These are phyloP conservation scores for Lentinula edodes DNA, from an alignment of 768 basidiomycete species.

Conservation along the genomic window DNA sequence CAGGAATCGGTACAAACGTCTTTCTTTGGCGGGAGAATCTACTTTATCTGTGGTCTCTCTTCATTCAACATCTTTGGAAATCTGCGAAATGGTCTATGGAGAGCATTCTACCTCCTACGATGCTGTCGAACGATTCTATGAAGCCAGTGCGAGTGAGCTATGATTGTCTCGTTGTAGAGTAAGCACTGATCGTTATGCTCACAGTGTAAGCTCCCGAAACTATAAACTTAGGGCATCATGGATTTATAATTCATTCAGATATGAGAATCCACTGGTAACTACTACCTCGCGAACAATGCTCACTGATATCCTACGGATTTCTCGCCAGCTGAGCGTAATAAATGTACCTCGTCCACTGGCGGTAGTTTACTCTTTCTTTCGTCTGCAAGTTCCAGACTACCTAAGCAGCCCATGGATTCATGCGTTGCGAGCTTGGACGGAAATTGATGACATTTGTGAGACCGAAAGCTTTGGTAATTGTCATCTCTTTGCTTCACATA, in stretches of 20 bases:
- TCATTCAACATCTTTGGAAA: constrained; percentile 58
- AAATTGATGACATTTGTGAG: constrained; percentile 70
- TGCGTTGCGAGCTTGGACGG: constrained; percentile 66
- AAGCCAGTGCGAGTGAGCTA: constrained; percentile 60
- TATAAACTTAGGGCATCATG: neutral
- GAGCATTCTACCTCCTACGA: constrained; percentile 46
- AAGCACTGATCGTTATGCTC: constrained; percentile 11
- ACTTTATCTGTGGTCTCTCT: constrained; percentile 23
- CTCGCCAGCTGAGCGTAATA: constrained; percentile 52
- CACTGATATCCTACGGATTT: constrained; percentile 61
- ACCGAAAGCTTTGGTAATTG: constrained; percentile 71
- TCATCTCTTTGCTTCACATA: constrained; percentile 1
- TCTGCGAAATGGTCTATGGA: constrained; percentile 68
- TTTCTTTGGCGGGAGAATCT: neutral
- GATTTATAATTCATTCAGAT: constrained; percentile 34
- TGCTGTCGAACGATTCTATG: constrained; percentile 59
- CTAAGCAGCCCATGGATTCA: constrained; percentile 48
- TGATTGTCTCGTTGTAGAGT: constrained; percentile 7
- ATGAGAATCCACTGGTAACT: constrained; percentile 76
- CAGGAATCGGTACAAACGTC: neutral
- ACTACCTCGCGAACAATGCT: constrained; percentile 71
- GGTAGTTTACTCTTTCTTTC: constrained; percentile 51
- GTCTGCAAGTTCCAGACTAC: constrained; percentile 30
- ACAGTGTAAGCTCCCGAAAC: constrained; percentile 32
- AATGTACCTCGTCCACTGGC: constrained; percentile 67